Base-by-base conservation (phyloP, 495 filamentous ascomycete genomes). In the Hyaloscypha variabilis region DNA sequence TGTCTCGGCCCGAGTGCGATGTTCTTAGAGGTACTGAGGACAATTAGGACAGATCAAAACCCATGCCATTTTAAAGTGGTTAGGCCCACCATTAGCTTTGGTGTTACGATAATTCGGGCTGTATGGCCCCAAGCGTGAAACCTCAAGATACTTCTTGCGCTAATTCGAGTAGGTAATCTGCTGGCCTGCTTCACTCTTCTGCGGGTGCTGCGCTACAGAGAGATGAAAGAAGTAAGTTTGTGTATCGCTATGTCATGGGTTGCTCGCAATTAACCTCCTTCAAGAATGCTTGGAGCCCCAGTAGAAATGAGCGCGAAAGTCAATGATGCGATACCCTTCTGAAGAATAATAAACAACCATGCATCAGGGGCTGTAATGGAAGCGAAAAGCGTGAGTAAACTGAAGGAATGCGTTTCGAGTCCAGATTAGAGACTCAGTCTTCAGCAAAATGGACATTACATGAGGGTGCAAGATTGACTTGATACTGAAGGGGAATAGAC, bases 1-100 rank as follows among this genome's bases (percentile, higher is more conserved):
- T n/a, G n/a, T n/a, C n/a, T n/a, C n/a, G n/a, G n/a, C n/a, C n/a
- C n/a, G n/a, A n/a, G n/a, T n/a, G n/a, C n/a, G n/a, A n/a, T n/a
- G n/a, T n/a, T n/a, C n/a, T n/a, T n/a, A n/a, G n/a, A n/a, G n/a
- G n/a, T n/a, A n/a, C n/a, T n/a, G n/a, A n/a, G n/a, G n/a, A n/a
- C n/a, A n/a, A n/a, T n/a, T n/a, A n/a, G n/a, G n/a, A n/a, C n/a
- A n/a, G n/a, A n/a, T n/a, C n/a, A n/a, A n/a, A 88, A 88, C 65
- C 85, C 85, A 1, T 87, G 86, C 62, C 84, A 80, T 58, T 87
- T 84, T 74, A 87, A 87, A 66, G 81, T 88, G 17, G 81, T 88
- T 26, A 85, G 86, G 11, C 86, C 86, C 26, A 87, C 85, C 1
- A 63, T 87, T 25, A 84, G 84, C 14, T 85, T 85, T 66, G 74